Conservation (phyloP, 768 basidiomycete species). For the Leccinum ochraceum region DNA sequence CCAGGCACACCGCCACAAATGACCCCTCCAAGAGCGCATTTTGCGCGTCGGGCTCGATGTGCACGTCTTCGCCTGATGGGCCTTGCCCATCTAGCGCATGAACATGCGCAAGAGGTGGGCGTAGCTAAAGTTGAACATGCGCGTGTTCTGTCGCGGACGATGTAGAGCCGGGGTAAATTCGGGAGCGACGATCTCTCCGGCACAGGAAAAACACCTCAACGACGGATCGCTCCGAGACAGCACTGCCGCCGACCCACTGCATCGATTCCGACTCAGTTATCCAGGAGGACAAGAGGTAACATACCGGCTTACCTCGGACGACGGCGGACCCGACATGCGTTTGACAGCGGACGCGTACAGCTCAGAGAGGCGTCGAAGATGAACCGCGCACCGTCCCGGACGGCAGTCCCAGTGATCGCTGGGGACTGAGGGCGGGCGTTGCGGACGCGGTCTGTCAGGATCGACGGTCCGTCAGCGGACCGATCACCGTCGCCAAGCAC, state of each 20-base stretch:
- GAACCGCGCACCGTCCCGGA: constrained; percentile 55
- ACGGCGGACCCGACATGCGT: constrained; percentile 40
- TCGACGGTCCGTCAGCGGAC: constrained; percentile 1
- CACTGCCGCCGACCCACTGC: constrained; percentile 46
- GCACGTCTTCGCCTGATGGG: constrained; percentile 43
- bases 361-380: constrained; percentile 52
- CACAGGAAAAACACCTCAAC: constrained; percentile 48
- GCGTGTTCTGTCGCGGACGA: constrained; percentile 28
- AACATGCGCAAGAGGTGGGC: too few relatives aligned
- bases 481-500: neutral
- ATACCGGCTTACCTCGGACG: constrained; percentile 47
- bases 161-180: neutral
- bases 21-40: constrained; percentile 82
- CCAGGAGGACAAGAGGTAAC: neutral
- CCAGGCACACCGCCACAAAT: constrained; percentile 75
- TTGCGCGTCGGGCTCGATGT: constrained; percentile 53
- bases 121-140: too few relatives aligned
- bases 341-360: constrained; percentile 20
- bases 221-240: constrained; percentile 32
- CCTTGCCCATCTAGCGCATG: constrained; percentile 59
- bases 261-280: neutral
- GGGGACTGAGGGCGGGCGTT: constrained; percentile 57
- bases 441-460: constrained; percentile 15
- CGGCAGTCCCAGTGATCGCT: constrained; percentile 64
- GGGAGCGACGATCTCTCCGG: neutral